These are phyloP conservation scores for Mycocentrospora acerina DNA, from an alignment of 2,329 filamentous ascomycete genomes.

Conservation along the genomic window DNA sequence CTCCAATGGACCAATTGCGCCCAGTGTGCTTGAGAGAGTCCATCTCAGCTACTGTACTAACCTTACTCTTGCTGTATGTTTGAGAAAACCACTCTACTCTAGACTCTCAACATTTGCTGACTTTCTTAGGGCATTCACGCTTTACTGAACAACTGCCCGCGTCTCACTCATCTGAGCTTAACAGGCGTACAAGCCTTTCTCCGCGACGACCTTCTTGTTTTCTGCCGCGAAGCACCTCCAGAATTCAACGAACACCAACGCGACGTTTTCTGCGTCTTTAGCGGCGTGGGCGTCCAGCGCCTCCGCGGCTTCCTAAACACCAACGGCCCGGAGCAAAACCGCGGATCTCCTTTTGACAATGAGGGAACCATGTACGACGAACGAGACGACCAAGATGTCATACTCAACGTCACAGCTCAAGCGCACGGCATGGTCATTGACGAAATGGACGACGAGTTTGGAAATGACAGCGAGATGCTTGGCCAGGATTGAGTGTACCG, in stretches of 20 bases:
- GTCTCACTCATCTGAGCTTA: conserved; percentile 89
- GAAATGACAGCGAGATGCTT: conserved; percentile 50
- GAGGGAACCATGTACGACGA: conserved; percentile 35
- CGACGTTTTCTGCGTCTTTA: conserved; percentile 97
- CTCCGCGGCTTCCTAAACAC: conserved; percentile 77
- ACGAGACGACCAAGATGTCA: conserved; percentile 36
- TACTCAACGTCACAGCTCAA: conserved; percentile 39
- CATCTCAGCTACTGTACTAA: conserved; percentile 94
- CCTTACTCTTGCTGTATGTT: conserved; percentile 74
- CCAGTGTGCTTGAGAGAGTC: conserved; percentile 80
- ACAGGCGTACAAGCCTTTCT: conserved; percentile 93
- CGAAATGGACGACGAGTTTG: conserved; percentile 46
- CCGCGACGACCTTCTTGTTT: conserved; percentile 77
- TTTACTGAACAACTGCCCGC: conserved; percentile 85
- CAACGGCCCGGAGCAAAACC: conserved; percentile 24
- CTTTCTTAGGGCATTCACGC: conserved; percentile 77
- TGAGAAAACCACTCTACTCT: neutral
- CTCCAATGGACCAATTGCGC: conserved; percentile 58
- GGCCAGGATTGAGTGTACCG: conserved; percentile 30
- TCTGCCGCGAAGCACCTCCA: conserved; percentile 82
- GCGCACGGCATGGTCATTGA: conserved; percentile 45
- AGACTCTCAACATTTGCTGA: neutral
- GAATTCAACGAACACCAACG: conserved; percentile 96
- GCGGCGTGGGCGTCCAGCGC: conserved; percentile 75
- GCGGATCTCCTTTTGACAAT: conserved; percentile 19